phyloP scores from a whole-genome alignment of 768 basidiomycete species.

The Austroboletus eburneus region DNA sequence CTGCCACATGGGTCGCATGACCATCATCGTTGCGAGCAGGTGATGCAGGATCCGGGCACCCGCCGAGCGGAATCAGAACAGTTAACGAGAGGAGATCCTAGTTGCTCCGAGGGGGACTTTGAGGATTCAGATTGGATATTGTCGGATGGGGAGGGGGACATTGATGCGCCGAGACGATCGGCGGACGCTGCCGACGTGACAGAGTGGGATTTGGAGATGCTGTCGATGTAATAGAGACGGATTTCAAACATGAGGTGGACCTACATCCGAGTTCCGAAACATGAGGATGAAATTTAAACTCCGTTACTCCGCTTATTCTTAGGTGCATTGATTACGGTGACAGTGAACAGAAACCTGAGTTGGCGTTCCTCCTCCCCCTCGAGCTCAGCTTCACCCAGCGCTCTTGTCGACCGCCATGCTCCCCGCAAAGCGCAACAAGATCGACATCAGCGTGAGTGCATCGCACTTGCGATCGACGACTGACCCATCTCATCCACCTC shows the following conservation, averaged over 20 bases:
- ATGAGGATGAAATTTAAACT: constrained; percentile 25
- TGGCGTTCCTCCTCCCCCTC: not conserved
- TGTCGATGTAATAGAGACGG: constrained; percentile 6
- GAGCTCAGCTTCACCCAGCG: not conserved
- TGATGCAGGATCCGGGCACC: constrained; percentile 8
- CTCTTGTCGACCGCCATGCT: constrained; percentile 46
- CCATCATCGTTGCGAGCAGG: constrained; percentile 8
- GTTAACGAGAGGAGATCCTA: constrained; percentile 4
- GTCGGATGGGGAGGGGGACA: constrained; percentile 12
- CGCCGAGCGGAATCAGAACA: constrained; percentile 11
- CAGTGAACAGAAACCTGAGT: constrained; percentile 9
- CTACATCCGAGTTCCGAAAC: constrained; percentile 27
- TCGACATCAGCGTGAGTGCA: constrained; percentile 83
- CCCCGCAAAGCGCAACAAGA: constrained; percentile 81
- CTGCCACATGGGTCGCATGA: constrained; percentile 13
- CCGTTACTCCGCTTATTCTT: constrained; percentile 27
- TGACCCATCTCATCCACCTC: constrained; percentile 11
- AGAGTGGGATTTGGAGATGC: not conserved
- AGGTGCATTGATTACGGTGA: constrained; percentile 17
- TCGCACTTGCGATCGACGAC: not conserved
- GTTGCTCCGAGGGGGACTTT: constrained; percentile 4
- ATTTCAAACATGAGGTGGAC: constrained; percentile 18
- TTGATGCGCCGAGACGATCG: not conserved
- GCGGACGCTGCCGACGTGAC: constrained; percentile 6
- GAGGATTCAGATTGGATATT: constrained; percentile 16